A percentile compares a stretch with the other conserved stretches of the same genome.
phyloP scores from a whole-genome alignment of 441 rosid genomes.

The Lepidium campestre region DNA sequence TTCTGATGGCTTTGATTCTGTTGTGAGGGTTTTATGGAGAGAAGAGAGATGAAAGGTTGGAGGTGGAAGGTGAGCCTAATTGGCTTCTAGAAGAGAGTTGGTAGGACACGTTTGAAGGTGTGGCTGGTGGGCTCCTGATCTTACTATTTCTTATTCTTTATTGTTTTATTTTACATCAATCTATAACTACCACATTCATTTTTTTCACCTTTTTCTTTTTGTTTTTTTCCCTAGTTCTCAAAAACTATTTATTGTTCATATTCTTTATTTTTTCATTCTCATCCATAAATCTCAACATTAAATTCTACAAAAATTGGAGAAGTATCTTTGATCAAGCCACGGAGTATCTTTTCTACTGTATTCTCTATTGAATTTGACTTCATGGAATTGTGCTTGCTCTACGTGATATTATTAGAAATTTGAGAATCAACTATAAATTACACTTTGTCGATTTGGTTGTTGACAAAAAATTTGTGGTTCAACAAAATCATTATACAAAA shows the following conservation, averaged over 20 bases:
- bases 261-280: not conserved
- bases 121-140: constrained; percentile 23
- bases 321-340: too few species aligned
- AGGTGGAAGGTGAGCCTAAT: constrained; percentile 33
- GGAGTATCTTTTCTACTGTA: too few species aligned
- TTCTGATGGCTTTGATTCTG: not conserved
- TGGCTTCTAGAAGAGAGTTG: constrained; percentile 34
- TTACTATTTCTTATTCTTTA: not conserved
- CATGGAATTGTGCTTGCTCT: too few species aligned
- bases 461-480: too few species aligned
- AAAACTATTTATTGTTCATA: not conserved
- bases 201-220: not conserved
- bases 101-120: constrained; percentile 34
- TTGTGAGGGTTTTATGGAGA: constrained; percentile 24
- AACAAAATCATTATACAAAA: too few species aligned
- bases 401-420: too few species aligned
- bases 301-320: too few species aligned
- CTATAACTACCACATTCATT: constrained; percentile 29
- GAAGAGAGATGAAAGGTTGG: constrained; percentile 9
- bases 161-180: constrained; percentile 20
- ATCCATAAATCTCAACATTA: not conserved
- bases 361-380: too few species aligned
- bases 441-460: too few species aligned
- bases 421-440: too few species aligned
- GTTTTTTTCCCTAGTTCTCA: not conserved